Base-by-base conservation (phyloP, 805 yeast genomes). In the Saccharomycopsis sp. region DNA sequence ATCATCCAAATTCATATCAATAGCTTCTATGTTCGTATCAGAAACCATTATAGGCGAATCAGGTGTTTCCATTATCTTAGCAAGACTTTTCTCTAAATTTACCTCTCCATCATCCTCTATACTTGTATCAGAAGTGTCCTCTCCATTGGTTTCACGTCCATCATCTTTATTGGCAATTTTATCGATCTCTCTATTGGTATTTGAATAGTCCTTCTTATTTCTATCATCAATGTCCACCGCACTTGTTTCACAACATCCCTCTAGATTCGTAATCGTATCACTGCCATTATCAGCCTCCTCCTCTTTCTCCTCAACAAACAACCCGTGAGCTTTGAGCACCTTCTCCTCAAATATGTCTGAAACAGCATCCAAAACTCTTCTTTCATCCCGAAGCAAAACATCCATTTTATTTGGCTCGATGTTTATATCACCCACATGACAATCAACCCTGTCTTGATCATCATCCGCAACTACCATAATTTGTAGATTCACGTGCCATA, bases 321-420 rank as follows among this genome's bases (percentile, higher is more conserved):
- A 29, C 56, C 40, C 51, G 29, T 9, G 50, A 1, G 5, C 14
- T 40, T 20, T 29, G 14, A 2, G 21, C 12, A 40, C 41, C 12
- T 55, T 34, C 1, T 41, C 9, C 18, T 48, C 23, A 8, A 68
- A 24, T 2, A 48, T 14, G 1, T 54, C 47, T 40, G 58, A 51
- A n/a, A 71, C 50, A 2, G 58, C 41, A 1, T 44, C 56, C 2
- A 73, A 29, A 4, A 73, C 20, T 0, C 14, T 15, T 1, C 64
- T 66, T 18, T 66, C 63, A 21, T 66, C 62, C 14, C 57, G 59
- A 0, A 77, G 55, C 57, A 77, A 40, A 2, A 75, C 65, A 63
- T 76, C 79, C 40, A 72, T 70, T 57, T 77, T 77, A 54, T 70
- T 73, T 2, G 80, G 80, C 57, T 77, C 80, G 24, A 77, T 70